Conservation (phyloP, 345 rosid genomes). For the Corchorus olitorius region DNA sequence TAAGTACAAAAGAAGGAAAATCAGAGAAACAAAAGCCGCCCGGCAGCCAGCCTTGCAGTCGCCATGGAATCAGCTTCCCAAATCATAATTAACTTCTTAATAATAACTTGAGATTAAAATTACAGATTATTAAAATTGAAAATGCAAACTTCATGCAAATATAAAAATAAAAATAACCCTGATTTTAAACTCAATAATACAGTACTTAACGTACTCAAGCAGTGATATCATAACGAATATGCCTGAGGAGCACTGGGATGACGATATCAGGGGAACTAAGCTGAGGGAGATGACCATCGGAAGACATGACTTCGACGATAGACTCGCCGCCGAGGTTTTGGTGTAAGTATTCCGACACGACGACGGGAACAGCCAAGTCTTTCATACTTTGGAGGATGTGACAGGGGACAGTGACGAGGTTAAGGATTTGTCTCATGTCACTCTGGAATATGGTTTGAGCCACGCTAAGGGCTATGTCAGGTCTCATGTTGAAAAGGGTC, state of each 20-base stretch:
- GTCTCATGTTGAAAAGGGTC: conserved; percentile 92
- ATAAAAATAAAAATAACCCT: not conserved
- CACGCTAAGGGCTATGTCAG: conserved; percentile 80
- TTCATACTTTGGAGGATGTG: conserved; percentile 82
- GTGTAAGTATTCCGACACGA: conserved; percentile 76
- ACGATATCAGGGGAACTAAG: conserved; percentile 86
- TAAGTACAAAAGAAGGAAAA: not conserved
- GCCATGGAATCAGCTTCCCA: not conserved
- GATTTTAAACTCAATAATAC: not conserved
- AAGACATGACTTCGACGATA: conserved; percentile 73
- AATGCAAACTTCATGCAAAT: not conserved
- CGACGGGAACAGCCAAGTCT: conserved; percentile 90
- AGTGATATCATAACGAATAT: conserved; percentile 63
- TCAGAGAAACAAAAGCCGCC: not conserved
- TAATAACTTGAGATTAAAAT: conserved; percentile 5
- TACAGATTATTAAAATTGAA: not conserved
- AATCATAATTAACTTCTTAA: not conserved
- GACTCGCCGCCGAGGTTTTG: conserved; percentile 64
- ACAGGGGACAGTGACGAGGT: conserved; percentile 70
- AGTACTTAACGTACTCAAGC: conserved; percentile 12
- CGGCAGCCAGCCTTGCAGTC: not conserved
- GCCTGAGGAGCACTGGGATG: conserved; percentile 76
- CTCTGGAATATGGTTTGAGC: conserved; percentile 75
- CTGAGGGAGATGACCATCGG: conserved; percentile 95
- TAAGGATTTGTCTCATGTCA: conserved; percentile 66